Percentiles rank a stretch among this genome's conserved stretches.
phyloP scores from a whole-genome alignment of 2,329 filamentous ascomycete genomes.

The Aspergillus proliferans region DNA sequence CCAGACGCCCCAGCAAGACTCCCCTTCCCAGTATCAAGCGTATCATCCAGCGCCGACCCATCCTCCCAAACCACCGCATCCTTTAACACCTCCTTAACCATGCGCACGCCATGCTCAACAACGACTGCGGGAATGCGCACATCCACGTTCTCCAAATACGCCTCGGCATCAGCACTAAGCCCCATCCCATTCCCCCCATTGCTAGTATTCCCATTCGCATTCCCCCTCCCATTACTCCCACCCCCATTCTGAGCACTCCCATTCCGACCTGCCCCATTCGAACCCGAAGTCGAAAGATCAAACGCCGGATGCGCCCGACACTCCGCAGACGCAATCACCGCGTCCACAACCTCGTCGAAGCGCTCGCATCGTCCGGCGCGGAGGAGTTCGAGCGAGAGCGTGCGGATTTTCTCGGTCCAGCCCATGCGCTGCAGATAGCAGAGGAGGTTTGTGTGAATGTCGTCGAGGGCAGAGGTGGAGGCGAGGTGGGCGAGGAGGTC shows the following conservation, averaged over 20 bases:
- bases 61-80: slow-evolving; percentile 44
- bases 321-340: slow-evolving; percentile 45
- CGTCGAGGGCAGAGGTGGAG: slow-evolving; percentile 45
- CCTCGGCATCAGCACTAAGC: slow-evolving; percentile 9
- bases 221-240: background rate
- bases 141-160: slow-evolving; percentile 35
- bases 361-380: slow-evolving; percentile 52
- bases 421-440: slow-evolving; percentile 52
- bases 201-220: background rate
- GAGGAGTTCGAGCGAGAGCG: slow-evolving; percentile 51
- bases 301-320: slow-evolving; percentile 26
- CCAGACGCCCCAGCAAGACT: background rate
- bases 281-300: slow-evolving; percentile 10
- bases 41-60: slow-evolving; percentile 19
- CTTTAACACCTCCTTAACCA: slow-evolving; percentile 48
- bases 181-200: slow-evolving; percentile 1
- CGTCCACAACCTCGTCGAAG: slow-evolving; percentile 51
- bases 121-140: slow-evolving; percentile 46
- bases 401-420: slow-evolving; percentile 53
- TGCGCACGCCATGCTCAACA: slow-evolving; percentile 46
- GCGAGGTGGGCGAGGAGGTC: slow-evolving; percentile 42
- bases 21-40: slow-evolving; percentile 1
- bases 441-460: slow-evolving; percentile 50
- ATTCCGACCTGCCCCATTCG: slow-evolving; percentile 15
- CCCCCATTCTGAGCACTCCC: background rate